Base-by-base conservation (phyloP, 192 early-diverging fungal genomes). In the Funneliformis mosseae region DNA sequence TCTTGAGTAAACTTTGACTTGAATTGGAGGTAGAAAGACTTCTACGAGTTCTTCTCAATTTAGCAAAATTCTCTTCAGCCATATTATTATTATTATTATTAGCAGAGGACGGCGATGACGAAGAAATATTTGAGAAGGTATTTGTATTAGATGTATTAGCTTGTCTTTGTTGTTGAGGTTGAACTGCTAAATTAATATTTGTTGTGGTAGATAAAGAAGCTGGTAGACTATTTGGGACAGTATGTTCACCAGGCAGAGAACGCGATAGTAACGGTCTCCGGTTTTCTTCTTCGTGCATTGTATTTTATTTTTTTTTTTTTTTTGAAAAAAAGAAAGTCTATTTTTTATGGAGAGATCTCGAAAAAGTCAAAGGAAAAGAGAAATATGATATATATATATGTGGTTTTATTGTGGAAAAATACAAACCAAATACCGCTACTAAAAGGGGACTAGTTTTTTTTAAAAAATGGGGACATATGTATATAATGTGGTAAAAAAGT, bases 1-100 rank as follows among this genome's bases (percentile, higher is more conserved):
- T 79, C 67, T 79, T 79, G 9, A 79, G 48, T 79, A 79, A 69
- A 79, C 77, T 79, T 69, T 79, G 77, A 55, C 64, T 69, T 45
- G 77, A 77, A 18, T 43, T 41, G 14, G 77, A 79, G 55, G 77
- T 79, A 28, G 77, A 79, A 46, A 69, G 67, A 68, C 77, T 79
- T 50, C 77, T 41, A 28, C 77, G 59, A 63, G 63, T 79, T 79
- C 76, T 48, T 21, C 77, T 70, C 42, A 42, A 4, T 70, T 70
- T 66, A 45, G 64, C 61, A 43, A 76, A 61, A 39, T 76, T 76
- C 62, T 61, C 48, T 25, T 79, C 60, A 2, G 25, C 8, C 18
- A 41, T 41, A 73, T 25, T 67, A 16, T 9, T 33, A 38, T 33
- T 23, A 12, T 66, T 66, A 28, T 12, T 10, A 6, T 39, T 71